phyloP scores from a whole-genome alignment of 2,329 filamentous ascomycete genomes.

The Colletotrichum karsti region DNA sequence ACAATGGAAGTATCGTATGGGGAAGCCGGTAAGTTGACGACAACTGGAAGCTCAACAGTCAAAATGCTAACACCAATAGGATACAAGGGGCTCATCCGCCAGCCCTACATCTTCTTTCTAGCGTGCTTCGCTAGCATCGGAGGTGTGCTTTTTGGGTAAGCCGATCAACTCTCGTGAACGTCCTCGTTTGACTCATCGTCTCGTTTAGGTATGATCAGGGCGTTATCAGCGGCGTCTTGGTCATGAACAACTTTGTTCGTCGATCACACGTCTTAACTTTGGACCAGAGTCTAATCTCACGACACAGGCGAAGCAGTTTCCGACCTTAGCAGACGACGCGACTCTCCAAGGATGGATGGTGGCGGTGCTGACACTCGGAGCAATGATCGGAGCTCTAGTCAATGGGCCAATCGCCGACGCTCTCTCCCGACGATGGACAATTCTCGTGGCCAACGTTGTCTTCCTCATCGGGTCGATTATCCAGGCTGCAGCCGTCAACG shows the following conservation, averaged over 20 bases:
- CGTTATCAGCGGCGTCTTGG: constrained; percentile 54
- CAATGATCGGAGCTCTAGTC: constrained; percentile 58
- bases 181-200: no score
- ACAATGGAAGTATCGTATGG: neutral
- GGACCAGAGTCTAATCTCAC: neutral
- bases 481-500: constrained; percentile 50
- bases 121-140: constrained; percentile 10
- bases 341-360: constrained; percentile 33
- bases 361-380: constrained; percentile 61
- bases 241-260: constrained; percentile 52
- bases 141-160: neutral
- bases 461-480: constrained; percentile 52
- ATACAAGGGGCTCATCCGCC: neutral
- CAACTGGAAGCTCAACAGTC: accelerated
- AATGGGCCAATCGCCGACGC: constrained; percentile 48
- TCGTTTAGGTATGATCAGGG: constrained; percentile 61
- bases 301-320: neutral
- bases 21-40: neutral
- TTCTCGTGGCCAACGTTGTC: constrained; percentile 43
- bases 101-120: constrained; percentile 9
- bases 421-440: constrained; percentile 43
- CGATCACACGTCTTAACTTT: no score
- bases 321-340: neutral
- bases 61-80: neutral
- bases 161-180: neutral